Evolutionary conservation across 768 basidiomycete species (phyloP).

Genomic region (Termitomyces sp.): DNA sequence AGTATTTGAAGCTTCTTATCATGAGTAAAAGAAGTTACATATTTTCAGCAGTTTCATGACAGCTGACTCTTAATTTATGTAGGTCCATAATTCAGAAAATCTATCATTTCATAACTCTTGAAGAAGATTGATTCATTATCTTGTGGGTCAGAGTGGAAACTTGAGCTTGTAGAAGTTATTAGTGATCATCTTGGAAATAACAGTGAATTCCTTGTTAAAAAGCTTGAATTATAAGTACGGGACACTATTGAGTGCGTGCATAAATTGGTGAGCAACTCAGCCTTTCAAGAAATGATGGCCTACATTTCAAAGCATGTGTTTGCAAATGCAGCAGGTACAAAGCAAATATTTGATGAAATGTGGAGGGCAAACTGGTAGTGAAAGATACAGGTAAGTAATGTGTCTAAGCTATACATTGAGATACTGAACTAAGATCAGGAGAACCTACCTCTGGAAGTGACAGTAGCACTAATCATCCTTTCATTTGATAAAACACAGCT

Average conservation of each 20-base stretch:
- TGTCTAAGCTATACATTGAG: not conserved
- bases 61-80: no score
- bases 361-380: constrained; percentile 28
- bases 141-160: constrained; percentile 19
- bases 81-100: constrained; percentile 3
- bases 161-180: constrained; percentile 16
- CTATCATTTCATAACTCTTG: constrained; percentile 23
- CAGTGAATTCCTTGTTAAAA: constrained; percentile 4
- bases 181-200: constrained; percentile 16
- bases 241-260: constrained; percentile 25
- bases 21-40: constrained; percentile 16
- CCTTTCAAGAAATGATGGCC: constrained; percentile 21
- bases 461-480: constrained; percentile 33
- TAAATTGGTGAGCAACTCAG: constrained; percentile 25
- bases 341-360: constrained; percentile 16
- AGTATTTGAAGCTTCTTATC: constrained; percentile 26
- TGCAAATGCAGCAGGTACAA: constrained; percentile 5
- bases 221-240: constrained; percentile 16
- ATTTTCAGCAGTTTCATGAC: no score
- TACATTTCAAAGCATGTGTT: constrained; percentile 25
- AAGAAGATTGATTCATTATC: constrained; percentile 24
- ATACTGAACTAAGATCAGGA: constrained; percentile 4
- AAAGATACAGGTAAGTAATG: constrained; percentile 25
- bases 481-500: constrained; percentile 29
- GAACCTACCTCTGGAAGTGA: constrained; percentile 18